Evolutionary conservation across 306 rosid genomes (phyloP).

Genomic region (Cucurbita moschata): DNA sequence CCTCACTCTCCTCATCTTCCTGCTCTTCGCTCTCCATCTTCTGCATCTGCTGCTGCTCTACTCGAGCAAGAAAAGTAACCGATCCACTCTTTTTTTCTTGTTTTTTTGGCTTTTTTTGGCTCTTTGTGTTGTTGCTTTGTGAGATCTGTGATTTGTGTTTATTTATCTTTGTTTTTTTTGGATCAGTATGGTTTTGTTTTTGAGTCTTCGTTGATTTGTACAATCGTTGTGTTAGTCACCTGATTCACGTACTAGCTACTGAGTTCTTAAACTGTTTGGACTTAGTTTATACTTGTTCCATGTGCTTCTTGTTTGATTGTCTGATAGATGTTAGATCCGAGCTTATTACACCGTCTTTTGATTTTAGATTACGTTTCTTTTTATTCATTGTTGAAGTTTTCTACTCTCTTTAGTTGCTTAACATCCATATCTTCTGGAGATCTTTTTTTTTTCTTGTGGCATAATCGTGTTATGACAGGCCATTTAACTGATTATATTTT

Average conservation of each 20-base stretch:
- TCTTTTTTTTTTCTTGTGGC: background rate
- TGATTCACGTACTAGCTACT: background rate
- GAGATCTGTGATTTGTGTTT: background rate
- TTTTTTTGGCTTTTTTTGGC: background rate
- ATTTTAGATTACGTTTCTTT: background rate
- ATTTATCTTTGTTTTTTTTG: background rate
- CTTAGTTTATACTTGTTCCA: background rate
- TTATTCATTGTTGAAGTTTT: background rate
- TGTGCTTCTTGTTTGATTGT: background rate
- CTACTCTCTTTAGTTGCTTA: background rate
- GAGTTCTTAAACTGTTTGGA: background rate
- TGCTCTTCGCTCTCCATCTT: slow-evolving; percentile 63
- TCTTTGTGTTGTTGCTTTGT: background rate
- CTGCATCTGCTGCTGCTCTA: slow-evolving; percentile 44
- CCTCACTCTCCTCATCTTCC: slow-evolving; percentile 56
- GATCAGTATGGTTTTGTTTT: background rate
- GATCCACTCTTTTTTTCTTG: background rate
- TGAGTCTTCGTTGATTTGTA: background rate
- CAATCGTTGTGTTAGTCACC: background rate
- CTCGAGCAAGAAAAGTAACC: slow-evolving; percentile 70
- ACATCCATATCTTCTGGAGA: background rate
- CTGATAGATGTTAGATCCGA: background rate
- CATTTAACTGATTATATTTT: background rate
- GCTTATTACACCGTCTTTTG: too few species aligned
- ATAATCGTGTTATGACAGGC: background rate